Conservation (phyloP, 768 basidiomycete species). For the Tricholoma matsutake region DNA sequence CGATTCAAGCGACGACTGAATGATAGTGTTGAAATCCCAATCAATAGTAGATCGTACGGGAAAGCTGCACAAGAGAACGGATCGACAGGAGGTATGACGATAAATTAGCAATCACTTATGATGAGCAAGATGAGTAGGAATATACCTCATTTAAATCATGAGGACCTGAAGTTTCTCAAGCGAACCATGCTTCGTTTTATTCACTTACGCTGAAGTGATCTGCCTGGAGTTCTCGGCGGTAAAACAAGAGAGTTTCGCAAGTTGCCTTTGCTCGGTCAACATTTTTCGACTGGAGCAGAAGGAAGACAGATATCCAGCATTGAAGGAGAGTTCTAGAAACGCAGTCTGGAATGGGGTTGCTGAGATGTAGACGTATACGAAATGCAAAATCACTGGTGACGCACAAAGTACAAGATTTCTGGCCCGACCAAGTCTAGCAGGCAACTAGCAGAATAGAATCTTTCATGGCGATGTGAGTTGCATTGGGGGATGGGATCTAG, state of each 20-base stretch:
- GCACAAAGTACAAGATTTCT: neutral
- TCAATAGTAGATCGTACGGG: no score
- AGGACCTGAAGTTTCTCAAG: neutral
- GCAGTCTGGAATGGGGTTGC: neutral
- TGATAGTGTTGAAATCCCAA: no score
- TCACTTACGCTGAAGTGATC: neutral
- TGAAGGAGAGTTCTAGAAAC: neutral
- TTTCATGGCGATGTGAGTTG: conserved; percentile 9
- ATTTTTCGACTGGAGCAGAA: neutral
- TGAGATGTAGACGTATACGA: neutral
- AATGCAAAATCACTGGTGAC: neutral
- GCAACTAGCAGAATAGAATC: no score
- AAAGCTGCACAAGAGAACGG: neutral
- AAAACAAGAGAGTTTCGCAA: neutral
- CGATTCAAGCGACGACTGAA: no score
- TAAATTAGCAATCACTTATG: no score
- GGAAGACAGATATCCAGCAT: neutral
- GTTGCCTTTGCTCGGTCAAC: neutral
- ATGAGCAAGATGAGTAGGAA: no score
- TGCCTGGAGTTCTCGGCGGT: neutral
- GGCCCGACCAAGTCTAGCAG: neutral
- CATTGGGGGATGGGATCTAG: conserved; percentile 26
- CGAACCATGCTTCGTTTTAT: neutral
- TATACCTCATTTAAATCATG: no score
- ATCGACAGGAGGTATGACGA: neutral